Base-by-base conservation (phyloP, 441 rosid species). In the Gossypium schwendimanii region DNA sequence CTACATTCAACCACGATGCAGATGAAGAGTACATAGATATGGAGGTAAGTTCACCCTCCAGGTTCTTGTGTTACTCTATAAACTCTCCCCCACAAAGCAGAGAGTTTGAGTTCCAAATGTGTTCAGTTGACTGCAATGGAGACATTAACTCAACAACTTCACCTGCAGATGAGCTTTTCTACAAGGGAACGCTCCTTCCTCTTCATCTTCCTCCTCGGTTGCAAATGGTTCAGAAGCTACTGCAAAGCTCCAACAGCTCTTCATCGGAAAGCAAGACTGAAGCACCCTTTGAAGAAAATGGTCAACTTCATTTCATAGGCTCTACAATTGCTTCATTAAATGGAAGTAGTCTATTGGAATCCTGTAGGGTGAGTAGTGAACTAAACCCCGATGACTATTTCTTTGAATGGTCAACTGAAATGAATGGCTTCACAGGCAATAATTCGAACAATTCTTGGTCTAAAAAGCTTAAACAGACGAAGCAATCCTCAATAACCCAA, bases 111-210 rank as follows among this genome's bases (percentile, higher is more conserved):
- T 95, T 95, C 58, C 92, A 90, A 77, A 86, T 86, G 92, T 80
- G 86, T 70, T 79, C 92, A 68, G 62, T 81, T 68, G 75, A 79
- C 74, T 52, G 59, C 63, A 80, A 83, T 12, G 81, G 76, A 64
- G 85, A 72, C 21, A 41, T 24, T 0, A 5, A 78, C 11, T 74
- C 80, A 3, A 74, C 87, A 3, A 74, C 87, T 59, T 89, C 84
- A 15, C 89, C 97, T 0, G 98, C 99, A 10, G 99, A 95, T 55
- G 97, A 95, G 71, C 98, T 95, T 17, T 95, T 95, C 87, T 91
- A 86, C 84, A 86, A 87, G 8, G 99, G 99, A 8, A 93, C 88
- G 72, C 94, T 95, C 76, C 97, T 95, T 26, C 99, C 99, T 74
- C 99, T 95, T 33, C 97, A 86, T 58, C 86, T 90, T 66, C 95